Evolutionary conservation across 2,329 filamentous ascomycete genomes (phyloP).

Genomic region (Fusarium devonianum): DNA sequence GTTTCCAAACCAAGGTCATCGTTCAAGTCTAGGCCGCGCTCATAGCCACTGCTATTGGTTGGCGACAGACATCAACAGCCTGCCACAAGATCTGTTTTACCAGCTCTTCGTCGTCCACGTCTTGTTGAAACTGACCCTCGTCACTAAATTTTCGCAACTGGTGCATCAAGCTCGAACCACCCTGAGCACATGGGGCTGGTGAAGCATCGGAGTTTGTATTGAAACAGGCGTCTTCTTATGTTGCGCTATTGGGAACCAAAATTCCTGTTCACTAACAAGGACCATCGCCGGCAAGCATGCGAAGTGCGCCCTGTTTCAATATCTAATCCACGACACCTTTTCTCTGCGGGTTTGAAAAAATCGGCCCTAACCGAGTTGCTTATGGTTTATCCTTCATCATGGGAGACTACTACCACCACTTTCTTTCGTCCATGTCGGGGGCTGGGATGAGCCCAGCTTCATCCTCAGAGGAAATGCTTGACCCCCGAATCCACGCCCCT

Average conservation of each 20-base stretch:
- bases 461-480: conserved; percentile 51
- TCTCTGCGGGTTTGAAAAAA: conserved; percentile 17
- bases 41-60: conserved; percentile 20
- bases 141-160: conserved; percentile 3
- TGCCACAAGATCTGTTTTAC: conserved; percentile 20
- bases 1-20: conserved; percentile 24
- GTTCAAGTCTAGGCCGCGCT: conserved; percentile 19
- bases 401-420: conserved; percentile 65
- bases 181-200: conserved; percentile 10
- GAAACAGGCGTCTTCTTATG: conserved; percentile 9
- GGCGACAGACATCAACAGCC: conserved; percentile 26
- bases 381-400: conserved; percentile 45
- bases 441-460: conserved; percentile 49
- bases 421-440: conserved; percentile 61
- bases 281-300: conserved; percentile 33
- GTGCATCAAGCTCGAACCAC: conserved; percentile 12
- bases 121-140: conserved; percentile 11
- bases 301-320: conserved; percentile 20
- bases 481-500: conserved; percentile 46
- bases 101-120: conserved; percentile 6
- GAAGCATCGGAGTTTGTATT: conserved; percentile 11
- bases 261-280: conserved; percentile 16
- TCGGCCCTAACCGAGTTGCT: conserved; percentile 6
- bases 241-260: conserved; percentile 5
- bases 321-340: conserved; percentile 9